These are phyloP conservation scores for Microsporum ferrugineum DNA, from an alignment of 2,329 filamentous ascomycete genomes.

Conservation along the genomic window DNA sequence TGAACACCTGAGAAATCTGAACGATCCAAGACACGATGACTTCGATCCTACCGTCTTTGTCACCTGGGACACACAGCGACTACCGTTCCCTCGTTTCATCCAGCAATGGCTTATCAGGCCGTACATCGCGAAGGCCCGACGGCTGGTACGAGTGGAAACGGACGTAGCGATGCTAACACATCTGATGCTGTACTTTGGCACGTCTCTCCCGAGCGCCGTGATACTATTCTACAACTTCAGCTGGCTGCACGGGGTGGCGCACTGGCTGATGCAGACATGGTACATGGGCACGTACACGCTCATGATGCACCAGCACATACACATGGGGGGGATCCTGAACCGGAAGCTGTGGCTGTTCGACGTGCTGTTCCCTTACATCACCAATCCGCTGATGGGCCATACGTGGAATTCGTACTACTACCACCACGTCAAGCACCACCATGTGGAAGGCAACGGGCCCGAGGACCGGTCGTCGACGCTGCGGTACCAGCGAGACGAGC, in stretches of 20 bases:
- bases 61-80: constrained; percentile 40
- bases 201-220: constrained; percentile 57
- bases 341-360: constrained; percentile 49
- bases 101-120: constrained; percentile 45
- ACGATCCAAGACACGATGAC: constrained; percentile 36
- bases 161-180: constrained; percentile 73
- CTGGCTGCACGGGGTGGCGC: constrained; percentile 55
- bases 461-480: constrained; percentile 66
- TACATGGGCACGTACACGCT: constrained; percentile 66
- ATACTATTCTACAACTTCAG: constrained; percentile 55
- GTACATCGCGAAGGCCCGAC: constrained; percentile 47
- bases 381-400: constrained; percentile 67
- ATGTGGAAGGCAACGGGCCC: constrained; percentile 69
- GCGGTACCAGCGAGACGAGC: constrained; percentile 60
- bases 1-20: constrained; percentile 38
- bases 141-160: constrained; percentile 51
- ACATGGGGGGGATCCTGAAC: constrained; percentile 57
- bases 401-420: constrained; percentile 80
- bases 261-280: constrained; percentile 54
- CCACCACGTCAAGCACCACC: constrained; percentile 77
- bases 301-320: constrained; percentile 77
- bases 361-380: constrained; percentile 56
- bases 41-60: constrained; percentile 49
- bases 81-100: constrained; percentile 30
- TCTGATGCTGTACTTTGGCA: constrained; percentile 58